Conservation (phyloP, 2,329 filamentous ascomycete genomes). For the Cladosporium sp. region DNA sequence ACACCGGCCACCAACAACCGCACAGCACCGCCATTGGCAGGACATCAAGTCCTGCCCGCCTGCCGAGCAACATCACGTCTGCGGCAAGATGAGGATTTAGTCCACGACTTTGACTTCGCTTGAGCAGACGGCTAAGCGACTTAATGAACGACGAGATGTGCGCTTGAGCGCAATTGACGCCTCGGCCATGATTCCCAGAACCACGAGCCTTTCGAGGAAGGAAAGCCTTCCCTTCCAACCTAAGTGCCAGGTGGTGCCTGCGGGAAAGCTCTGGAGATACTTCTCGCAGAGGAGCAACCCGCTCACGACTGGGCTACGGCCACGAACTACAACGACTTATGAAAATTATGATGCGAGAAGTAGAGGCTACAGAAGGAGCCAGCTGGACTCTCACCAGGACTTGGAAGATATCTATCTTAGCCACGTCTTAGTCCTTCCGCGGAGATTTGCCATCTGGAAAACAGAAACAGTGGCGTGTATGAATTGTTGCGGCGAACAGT, state of each 20-base stretch:
- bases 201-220: not conserved
- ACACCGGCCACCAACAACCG: not conserved
- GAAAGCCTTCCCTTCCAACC: not conserved
- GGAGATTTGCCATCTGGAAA: not conserved
- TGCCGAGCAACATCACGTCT: not conserved
- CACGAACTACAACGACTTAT: not conserved
- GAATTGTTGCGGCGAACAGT: not conserved
- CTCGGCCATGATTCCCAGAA: not conserved
- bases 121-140: not conserved
- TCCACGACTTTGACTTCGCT: no score
- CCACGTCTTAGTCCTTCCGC: not conserved
- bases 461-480: not conserved
- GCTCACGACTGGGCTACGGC: not conserved
- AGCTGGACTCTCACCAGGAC: not conserved
- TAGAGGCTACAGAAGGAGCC: not conserved
- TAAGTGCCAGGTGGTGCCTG: not conserved
- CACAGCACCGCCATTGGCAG: not conserved
- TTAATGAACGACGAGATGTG: not conserved
- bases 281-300: not conserved
- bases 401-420: not conserved
- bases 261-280: not conserved
- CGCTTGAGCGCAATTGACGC: not conserved
- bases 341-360: not conserved
- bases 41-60: not conserved
- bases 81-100: not conserved